Evolutionary conservation across 306 rosid genomes (phyloP).

Genomic region (Lathyrus oleraceus): DNA sequence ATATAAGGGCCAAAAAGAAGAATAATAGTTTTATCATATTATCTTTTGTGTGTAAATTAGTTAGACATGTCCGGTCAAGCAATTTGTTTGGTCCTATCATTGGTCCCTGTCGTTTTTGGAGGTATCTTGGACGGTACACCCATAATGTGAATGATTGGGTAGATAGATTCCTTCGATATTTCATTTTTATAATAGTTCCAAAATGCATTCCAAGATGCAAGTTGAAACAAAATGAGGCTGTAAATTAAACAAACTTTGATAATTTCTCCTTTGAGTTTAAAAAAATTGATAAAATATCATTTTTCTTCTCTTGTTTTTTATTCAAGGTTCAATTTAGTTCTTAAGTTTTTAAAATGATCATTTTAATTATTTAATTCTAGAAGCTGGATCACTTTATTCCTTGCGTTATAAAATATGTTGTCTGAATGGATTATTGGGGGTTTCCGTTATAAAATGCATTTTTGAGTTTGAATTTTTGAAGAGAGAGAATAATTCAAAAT

Average conservation of each 20-base stretch:
- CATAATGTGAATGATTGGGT: slow-evolving; percentile 35
- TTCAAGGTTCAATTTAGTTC: no score
- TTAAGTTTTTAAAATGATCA: no score
- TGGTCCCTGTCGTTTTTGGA: slow-evolving; percentile 49
- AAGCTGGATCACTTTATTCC: no score
- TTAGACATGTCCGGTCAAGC: slow-evolving; percentile 55
- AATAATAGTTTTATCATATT: slow-evolving; percentile 21
- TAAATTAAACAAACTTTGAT: slow-evolving; percentile 21
- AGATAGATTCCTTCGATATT: slow-evolving; percentile 28
- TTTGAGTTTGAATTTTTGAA: no score
- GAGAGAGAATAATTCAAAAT: no score
- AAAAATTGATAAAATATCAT: not conserved
- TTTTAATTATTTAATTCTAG: no score
- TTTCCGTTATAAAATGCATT: no score
- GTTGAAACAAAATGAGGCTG: not conserved
- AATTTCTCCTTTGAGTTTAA: not conserved
- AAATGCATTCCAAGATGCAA: slow-evolving; percentile 28
- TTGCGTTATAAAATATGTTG: no score
- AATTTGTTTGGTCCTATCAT: slow-evolving; percentile 56
- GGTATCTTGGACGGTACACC: slow-evolving; percentile 36
- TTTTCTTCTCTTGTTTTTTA: no score
- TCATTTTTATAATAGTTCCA: slow-evolving; percentile 17
- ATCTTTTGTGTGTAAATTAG: slow-evolving; percentile 35
- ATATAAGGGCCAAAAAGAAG: slow-evolving; percentile 19
- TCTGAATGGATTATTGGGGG: no score